A percentile compares a stretch with the other conserved stretches of the same genome.
Evolutionary conservation across 371 early-diverging fungal species (phyloP).

Genomic region (Rhizomucor pusillus): DNA sequence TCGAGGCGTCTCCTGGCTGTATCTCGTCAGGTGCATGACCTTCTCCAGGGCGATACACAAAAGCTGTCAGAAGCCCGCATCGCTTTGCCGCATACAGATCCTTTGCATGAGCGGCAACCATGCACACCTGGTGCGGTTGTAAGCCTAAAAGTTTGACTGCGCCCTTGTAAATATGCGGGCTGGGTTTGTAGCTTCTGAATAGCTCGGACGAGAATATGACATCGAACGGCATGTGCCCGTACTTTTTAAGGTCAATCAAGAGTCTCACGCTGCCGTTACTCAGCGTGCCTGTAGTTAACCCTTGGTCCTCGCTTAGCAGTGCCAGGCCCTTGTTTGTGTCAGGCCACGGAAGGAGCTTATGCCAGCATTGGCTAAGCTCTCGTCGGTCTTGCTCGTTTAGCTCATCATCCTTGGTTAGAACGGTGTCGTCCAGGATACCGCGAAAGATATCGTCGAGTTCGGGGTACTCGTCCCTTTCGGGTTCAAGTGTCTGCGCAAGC

Average conservation of each 20-base stretch:
- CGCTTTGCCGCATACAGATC: conserved; percentile 13
- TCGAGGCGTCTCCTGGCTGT: neutral
- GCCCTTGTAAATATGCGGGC: conserved; percentile 9
- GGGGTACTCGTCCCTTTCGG: conserved; percentile 4
- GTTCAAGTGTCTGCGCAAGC: neutral
- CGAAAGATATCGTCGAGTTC: conserved; percentile 10
- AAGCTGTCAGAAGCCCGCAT: conserved; percentile 8
- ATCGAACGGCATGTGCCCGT: conserved; percentile 12
- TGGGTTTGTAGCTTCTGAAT: conserved; percentile 13
- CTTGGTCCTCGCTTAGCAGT: neutral
- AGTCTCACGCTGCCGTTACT: conserved; percentile 18
- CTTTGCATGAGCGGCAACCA: conserved; percentile 13
- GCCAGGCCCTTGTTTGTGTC: conserved; percentile 9
- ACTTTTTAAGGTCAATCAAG: conserved; percentile 8
- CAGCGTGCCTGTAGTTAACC: conserved; percentile 8
- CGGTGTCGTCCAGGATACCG: conserved; percentile 6
- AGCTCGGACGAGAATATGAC: conserved; percentile 14
- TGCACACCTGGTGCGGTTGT: conserved; percentile 12
- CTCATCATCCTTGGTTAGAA: neutral
- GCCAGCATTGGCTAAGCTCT: conserved; percentile 9
- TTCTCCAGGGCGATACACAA: conserved; percentile 9
- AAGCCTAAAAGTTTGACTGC: conserved; percentile 10
- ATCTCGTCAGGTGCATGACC: neutral
- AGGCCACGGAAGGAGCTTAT: conserved; percentile 10
- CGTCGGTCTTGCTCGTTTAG: neutral